Conservation (phyloP, 78 protist species). For the Protostelium mycophagum region DNA sequence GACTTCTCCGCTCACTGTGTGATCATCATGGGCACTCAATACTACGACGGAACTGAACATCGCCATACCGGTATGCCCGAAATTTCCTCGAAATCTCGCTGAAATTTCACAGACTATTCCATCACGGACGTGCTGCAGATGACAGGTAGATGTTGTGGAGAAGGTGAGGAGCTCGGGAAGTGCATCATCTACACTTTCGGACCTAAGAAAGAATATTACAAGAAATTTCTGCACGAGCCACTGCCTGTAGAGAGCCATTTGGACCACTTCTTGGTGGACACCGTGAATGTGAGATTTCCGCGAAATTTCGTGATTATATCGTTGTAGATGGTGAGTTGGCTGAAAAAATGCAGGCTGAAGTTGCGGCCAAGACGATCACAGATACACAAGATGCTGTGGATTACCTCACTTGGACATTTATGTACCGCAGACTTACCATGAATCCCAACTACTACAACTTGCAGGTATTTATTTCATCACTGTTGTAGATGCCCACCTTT, state of each 20-base stretch:
- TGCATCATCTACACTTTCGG: slow-evolving; percentile 87
- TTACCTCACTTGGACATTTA: slow-evolving; percentile 96
- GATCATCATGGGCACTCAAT: slow-evolving; percentile 96
- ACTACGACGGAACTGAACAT: slow-evolving; percentile 49
- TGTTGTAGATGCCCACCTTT: background rate
- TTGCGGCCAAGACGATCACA: slow-evolving; percentile 65
- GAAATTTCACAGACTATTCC: slow-evolving; percentile 88
- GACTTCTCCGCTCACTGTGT: slow-evolving; percentile 99
- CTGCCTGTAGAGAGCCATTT: slow-evolving; percentile 98
- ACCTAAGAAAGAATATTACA: slow-evolving; percentile 92
- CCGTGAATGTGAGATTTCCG: too few species aligned
- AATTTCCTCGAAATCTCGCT: slow-evolving; percentile 40
- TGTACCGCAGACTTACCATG: slow-evolving; percentile 85
- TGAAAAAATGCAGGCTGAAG: slow-evolving; percentile 36
- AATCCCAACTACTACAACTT: slow-evolving; percentile 96
- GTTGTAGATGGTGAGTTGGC: slow-evolving; percentile 68
- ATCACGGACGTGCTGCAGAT: slow-evolving; percentile 98
- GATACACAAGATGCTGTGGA: slow-evolving; percentile 81
- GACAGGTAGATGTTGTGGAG: slow-evolving; percentile 99
- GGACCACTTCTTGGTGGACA: slow-evolving; percentile 81
- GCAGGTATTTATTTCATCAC: slow-evolving; percentile 56
- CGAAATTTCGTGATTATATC: slow-evolving; percentile 74
- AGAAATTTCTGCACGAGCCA: slow-evolving; percentile 95
- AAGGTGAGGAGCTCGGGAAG: slow-evolving; percentile 87
- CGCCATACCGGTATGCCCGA: too few species aligned